A percentile compares a stretch with the other conserved stretches of the same genome.
Conservation (phyloP, 179 eudicot species). For the Silene noctiflora region DNA sequence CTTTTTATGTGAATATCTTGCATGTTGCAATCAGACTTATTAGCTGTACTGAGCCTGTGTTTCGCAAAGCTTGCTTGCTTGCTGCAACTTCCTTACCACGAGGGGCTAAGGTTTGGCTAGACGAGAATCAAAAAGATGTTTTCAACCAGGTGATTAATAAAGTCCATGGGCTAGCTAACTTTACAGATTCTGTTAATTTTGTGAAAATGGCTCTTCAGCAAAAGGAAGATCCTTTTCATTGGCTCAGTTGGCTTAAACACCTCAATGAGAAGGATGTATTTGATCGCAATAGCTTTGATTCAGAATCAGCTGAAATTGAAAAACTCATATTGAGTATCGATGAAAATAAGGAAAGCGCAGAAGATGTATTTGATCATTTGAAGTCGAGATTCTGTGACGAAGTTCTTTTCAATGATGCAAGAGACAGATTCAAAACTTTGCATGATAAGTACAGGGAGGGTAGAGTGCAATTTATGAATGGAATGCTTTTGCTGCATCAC, state of each 20-base stretch:
- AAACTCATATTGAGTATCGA: slow-evolving; percentile 25
- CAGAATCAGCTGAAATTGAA: slow-evolving; percentile 22
- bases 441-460: slow-evolving; percentile 60
- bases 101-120: slow-evolving; percentile 36
- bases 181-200: slow-evolving; percentile 42
- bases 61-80: slow-evolving; percentile 82
- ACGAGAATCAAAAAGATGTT: slow-evolving; percentile 41
- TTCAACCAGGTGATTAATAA: slow-evolving; percentile 43
- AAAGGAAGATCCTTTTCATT: slow-evolving; percentile 54
- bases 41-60: slow-evolving; percentile 42
- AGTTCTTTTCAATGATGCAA: slow-evolving; percentile 50
- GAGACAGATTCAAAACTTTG: slow-evolving; percentile 38
- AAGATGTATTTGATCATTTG: slow-evolving; percentile 45
- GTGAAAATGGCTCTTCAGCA: slow-evolving; percentile 39
- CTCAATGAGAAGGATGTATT: slow-evolving; percentile 28
- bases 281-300: slow-evolving; percentile 19
- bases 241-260: slow-evolving; percentile 62
- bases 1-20: slow-evolving; percentile 45
- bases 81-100: slow-evolving; percentile 47
- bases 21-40: slow-evolving; percentile 59
- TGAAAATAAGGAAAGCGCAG: slow-evolving; percentile 35
- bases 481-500: slow-evolving; percentile 71
- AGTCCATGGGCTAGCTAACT: slow-evolving; percentile 40
- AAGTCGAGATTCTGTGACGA: slow-evolving; percentile 66
- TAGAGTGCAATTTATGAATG: slow-evolving; percentile 50